Conservation (phyloP, 2,329 filamentous ascomycete species). For the Neofusicoccum kwambonambiense region DNA sequence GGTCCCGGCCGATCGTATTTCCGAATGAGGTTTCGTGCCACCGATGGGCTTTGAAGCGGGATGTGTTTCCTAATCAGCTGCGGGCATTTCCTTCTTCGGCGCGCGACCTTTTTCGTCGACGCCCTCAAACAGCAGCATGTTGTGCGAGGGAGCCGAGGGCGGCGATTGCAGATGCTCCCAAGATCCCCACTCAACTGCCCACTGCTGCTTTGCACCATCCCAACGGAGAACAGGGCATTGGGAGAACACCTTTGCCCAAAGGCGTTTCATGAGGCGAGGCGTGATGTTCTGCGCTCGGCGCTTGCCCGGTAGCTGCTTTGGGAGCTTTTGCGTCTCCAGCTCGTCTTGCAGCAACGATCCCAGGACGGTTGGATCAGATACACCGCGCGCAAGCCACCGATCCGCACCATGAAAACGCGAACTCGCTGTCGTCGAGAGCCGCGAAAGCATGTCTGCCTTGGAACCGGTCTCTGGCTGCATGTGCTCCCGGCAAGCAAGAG, state of each 20-base stretch:
- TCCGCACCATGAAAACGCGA: not conserved
- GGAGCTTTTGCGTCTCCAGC: not conserved
- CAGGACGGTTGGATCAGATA: not conserved
- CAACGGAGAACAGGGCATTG: slow-evolving; percentile 39
- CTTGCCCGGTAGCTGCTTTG: slow-evolving; percentile 5
- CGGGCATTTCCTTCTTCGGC: not conserved
- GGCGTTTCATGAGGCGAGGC: slow-evolving; percentile 44
- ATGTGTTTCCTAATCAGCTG: not conserved
- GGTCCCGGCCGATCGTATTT: slow-evolving; percentile 6
- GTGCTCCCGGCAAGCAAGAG: not conserved
- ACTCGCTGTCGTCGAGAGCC: not conserved
- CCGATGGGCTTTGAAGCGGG: not conserved
- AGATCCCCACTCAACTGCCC: slow-evolving; percentile 36
- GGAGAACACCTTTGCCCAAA: slow-evolving; percentile 44
- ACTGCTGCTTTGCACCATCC: slow-evolving; percentile 27
- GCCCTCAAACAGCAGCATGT: slow-evolving; percentile 2
- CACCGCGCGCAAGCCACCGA: not conserved
- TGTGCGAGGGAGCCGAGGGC: not conserved
- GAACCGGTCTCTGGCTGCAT: not conserved
- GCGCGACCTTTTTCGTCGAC: not conserved
- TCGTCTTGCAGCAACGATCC: not conserved
- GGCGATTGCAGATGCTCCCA: not conserved
- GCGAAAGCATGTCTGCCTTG: slow-evolving; percentile 7
- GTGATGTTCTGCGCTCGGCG: slow-evolving; percentile 38
- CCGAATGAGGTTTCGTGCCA: not conserved